Evolutionary conservation across 148 eudicot species (phyloP).

Genomic region (Camellia sinensis): DNA sequence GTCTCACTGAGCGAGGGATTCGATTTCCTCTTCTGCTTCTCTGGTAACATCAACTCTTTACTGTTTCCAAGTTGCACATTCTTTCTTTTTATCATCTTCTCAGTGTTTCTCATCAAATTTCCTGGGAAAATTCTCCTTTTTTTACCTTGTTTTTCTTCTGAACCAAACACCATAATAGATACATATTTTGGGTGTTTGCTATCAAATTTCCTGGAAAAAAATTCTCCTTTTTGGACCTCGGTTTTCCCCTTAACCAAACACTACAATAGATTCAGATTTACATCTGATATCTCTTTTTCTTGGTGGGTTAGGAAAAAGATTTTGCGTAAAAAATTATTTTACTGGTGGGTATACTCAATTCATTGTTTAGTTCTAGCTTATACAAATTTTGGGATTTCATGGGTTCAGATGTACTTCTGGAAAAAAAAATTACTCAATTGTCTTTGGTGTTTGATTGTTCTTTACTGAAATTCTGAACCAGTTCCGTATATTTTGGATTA

Average conservation of each 20-base stretch:
- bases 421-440: background rate
- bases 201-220: background rate
- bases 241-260: background rate
- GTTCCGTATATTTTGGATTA: background rate
- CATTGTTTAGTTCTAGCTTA: background rate
- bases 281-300: background rate
- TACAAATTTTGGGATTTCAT: background rate
- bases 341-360: background rate
- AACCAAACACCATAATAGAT: background rate
- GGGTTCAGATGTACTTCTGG: background rate
- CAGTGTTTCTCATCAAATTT: background rate
- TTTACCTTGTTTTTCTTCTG: background rate
- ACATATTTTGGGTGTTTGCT: background rate
- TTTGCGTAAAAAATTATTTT: background rate
- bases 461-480: background rate
- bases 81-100: background rate
- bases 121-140: background rate
- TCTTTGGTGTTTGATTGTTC: background rate
- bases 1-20: background rate
- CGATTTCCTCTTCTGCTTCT: background rate
- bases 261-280: background rate
- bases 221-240: background rate
- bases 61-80: background rate
- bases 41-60: slow-evolving; percentile 6
- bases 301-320: background rate